Base-by-base conservation (phyloP, 2,329 filamentous ascomycete genomes). In the Penicillium sp. region DNA sequence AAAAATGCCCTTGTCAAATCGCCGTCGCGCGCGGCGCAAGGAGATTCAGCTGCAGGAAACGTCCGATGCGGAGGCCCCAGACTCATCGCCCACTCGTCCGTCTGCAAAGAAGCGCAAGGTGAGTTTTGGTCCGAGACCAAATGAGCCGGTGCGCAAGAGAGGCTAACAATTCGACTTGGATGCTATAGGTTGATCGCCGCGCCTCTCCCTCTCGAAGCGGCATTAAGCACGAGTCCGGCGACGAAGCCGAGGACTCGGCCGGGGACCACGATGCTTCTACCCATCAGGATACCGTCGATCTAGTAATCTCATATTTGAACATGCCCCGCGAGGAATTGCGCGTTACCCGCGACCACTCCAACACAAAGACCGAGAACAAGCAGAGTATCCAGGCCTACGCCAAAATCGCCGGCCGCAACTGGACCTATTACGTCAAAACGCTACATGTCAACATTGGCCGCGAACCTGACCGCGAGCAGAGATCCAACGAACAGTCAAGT, bases 361-460 rank as follows among this genome's bases (percentile, higher is more conserved):
- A 79, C 55, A 64, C 70, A 23, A 76, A 73, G 53, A 72, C 70
- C 47, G 73, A 74, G 53, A 76, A 75, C 46, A 73, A 74, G 49
- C 70, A 75, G 54, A 77, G 75, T 43, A 73, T 79, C 52, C 72
- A 73, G 48, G 77, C 77, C 31, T 80, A 78, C 59, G 77, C 77
- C 24, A 79, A 79, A 60, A 76, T 80, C 52, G 76, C 76, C 46
- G 77, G 77, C 48, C 71, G 75, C 56, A 74, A 76, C 57, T 80
- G 77, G 77, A 79, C 78, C 16, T 80, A 79, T 59, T 80, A 78
- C 62, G 75, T 79, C 53, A 75, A 77, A 53, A 72, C 71, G n/a
- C 65, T 77, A 42, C 69, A 75, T 57, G 69, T 79, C 59, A 78
- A 76, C 53, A 78, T 80, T 51, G 77, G 77, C 12, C 75, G 77